phyloP scores from a whole-genome alignment of 1,284 basidiomycete genomes.

The Heterobasidion occidentale region DNA sequence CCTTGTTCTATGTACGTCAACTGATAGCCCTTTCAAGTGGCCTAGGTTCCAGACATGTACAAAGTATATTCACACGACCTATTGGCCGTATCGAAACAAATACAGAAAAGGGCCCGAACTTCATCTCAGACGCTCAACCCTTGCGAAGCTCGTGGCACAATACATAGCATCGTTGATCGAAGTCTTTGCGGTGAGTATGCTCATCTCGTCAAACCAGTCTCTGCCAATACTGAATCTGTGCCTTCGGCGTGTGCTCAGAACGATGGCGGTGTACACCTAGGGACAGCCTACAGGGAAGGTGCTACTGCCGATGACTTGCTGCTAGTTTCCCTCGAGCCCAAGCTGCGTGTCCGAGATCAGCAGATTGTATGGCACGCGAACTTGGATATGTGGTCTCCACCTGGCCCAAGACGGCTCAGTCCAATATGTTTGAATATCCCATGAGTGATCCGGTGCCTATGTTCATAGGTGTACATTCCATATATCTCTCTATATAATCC shows the following conservation, averaged over 20 bases:
- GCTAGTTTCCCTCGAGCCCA: background rate
- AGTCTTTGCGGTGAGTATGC: background rate
- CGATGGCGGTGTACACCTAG: background rate
- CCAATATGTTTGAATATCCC: background rate
- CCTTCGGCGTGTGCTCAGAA: background rate
- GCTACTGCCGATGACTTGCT: background rate
- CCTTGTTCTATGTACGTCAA: background rate
- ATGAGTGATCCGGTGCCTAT: too few relatives aligned
- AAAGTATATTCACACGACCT: background rate
- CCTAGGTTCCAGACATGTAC: background rate
- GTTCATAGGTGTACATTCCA: too few relatives aligned
- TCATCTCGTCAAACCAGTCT: background rate
- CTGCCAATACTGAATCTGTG: background rate
- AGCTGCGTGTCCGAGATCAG: background rate
- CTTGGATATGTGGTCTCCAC: slow-evolving; percentile 1
- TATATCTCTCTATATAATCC: too few relatives aligned
- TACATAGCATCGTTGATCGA: background rate
- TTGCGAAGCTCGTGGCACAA: background rate
- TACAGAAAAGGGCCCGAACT: background rate
- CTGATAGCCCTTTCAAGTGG: background rate
- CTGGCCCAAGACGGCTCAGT: slow-evolving; percentile 3
- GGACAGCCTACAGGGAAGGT: background rate
- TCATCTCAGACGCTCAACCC: background rate
- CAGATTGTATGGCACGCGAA: background rate
- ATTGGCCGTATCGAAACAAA: background rate